Percentiles rank a stretch among this genome's conserved stretches.
Evolutionary conservation across 2,329 filamentous ascomycete genomes (phyloP).

Genomic region (Raffaelea ambrosiae): DNA sequence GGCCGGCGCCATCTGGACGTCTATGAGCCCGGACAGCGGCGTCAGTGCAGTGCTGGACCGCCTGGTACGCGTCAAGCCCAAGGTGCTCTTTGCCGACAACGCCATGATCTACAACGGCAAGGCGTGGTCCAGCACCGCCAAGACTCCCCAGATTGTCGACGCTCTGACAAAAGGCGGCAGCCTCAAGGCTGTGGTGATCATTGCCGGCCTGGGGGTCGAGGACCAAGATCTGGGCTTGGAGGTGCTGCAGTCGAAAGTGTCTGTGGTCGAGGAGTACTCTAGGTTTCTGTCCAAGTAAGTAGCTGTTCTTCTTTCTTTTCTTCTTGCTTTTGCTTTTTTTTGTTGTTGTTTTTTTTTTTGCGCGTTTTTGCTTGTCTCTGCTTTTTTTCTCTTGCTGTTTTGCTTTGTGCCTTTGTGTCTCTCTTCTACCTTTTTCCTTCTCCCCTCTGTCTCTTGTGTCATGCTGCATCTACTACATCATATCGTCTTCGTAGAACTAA

Average conservation of each 20-base stretch:
- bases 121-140: conserved; percentile 68
- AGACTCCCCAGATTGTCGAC: conserved; percentile 68
- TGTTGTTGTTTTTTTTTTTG: too few relatives aligned
- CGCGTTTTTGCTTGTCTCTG: too few relatives aligned
- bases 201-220: conserved; percentile 40
- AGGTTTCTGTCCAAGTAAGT: conserved; percentile 31
- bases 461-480: too few relatives aligned
- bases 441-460: too few relatives aligned
- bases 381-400: too few relatives aligned
- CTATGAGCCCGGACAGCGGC: conserved; percentile 85
- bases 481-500: too few relatives aligned
- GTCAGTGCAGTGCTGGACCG: conserved; percentile 86
- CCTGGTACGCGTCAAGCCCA: conserved; percentile 75
- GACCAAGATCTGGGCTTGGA: conserved; percentile 32
- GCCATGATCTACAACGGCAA: conserved; percentile 88
- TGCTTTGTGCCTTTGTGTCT: too few relatives aligned
- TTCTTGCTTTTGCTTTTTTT: background rate
- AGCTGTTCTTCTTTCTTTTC: background rate
- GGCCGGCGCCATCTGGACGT: conserved; percentile 85
- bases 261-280: conserved; percentile 35
- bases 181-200: conserved; percentile 64
- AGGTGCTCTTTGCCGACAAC: conserved; percentile 78
- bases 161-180: conserved; percentile 53
- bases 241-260: conserved; percentile 28
- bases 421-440: too few relatives aligned